These are phyloP conservation scores for Trichocomaceae sp. DNA, from an alignment of 2,329 filamentous ascomycete genomes.

Conservation along the genomic window DNA sequence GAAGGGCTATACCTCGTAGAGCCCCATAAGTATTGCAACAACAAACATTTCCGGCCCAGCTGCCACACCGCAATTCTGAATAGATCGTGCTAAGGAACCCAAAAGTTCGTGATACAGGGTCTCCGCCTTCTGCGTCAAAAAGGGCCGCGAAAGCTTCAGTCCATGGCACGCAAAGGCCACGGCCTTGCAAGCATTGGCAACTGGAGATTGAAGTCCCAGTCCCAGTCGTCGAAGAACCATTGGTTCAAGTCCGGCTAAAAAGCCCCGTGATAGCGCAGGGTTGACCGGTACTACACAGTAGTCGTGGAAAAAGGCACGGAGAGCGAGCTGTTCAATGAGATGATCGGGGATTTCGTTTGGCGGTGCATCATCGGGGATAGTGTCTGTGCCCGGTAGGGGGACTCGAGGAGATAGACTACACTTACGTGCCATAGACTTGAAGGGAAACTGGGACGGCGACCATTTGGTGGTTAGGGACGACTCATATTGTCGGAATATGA, in stretches of 20 bases:
- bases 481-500: too few relatives aligned
- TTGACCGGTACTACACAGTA: too few relatives aligned
- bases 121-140: background rate
- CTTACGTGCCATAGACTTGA: slow-evolving; percentile 1
- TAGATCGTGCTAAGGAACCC: too few relatives aligned
- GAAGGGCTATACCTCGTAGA: too few relatives aligned
- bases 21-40: too few relatives aligned
- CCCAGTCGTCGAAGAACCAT: too few relatives aligned
- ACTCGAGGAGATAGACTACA: slow-evolving; percentile 7
- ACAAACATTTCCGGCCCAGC: too few relatives aligned
- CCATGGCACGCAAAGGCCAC: slow-evolving; percentile 1
- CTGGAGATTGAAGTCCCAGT: too few relatives aligned
- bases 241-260: background rate
- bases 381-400: background rate
- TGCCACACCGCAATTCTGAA: too few relatives aligned
- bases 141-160: background rate
- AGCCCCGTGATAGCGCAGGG: background rate
- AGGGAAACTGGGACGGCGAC: too few relatives aligned
- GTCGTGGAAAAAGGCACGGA: slow-evolving; percentile 7
- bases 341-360: slow-evolving; percentile 5
- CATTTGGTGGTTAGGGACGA: too few relatives aligned
- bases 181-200: background rate
- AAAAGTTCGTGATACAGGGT: slow-evolving; percentile 5
- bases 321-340: background rate
- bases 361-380: background rate